Evolutionary conservation across 1,284 basidiomycete species (phyloP), one percentile per base, ranked within the genome.

Genomic region (Earliella scabrosa): DNA sequence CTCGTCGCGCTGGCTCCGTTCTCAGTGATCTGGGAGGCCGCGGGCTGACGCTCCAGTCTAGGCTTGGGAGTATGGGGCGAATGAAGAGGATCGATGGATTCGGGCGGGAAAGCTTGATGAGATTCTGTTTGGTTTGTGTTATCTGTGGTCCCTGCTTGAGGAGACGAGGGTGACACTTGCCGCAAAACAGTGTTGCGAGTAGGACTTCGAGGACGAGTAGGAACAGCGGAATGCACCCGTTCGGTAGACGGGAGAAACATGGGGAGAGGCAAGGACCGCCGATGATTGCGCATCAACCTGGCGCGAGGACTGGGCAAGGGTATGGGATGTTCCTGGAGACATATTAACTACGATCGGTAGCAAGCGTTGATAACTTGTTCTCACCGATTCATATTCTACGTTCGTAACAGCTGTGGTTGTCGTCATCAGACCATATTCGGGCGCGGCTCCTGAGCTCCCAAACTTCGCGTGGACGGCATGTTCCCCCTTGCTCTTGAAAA

Each of bases 351-450:
- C 18, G 9, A 31, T 13, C 38, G n/a, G n/a, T n/a, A n/a, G n/a
- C n/a, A n/a, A n/a, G n/a, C n/a, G n/a, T n/a, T n/a, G n/a, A n/a
- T n/a, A n/a, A n/a, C n/a, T n/a, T n/a, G n/a, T n/a, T n/a, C 70
- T 61, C 36, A 71, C 70, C 32, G 70, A 69, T 34, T 63, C 53
- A 48, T 68, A 70, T 39, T 69, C 70, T 20, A 68, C 52, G 24
- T 61, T 60, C 6, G 65, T 70, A 6, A 68, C 60, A 4, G 65
- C 61, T 2, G 64, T 71, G 6, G 63, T 68, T 1, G 64, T 66
- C 7, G 63, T 68, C 53, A 61, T 64, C 24, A 67, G 32, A 4
- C 65, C 63, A 35, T 63, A 62, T 21, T 50, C 60, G 8, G 40
- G 54, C 21, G 40, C 60, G 34, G 35, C 20, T 47, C 32, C 29